A percentile compares a stretch with the other conserved stretches of the same genome.
phyloP scores from a whole-genome alignment of 2,329 filamentous ascomycete genomes.

The Acarospora socialis region DNA sequence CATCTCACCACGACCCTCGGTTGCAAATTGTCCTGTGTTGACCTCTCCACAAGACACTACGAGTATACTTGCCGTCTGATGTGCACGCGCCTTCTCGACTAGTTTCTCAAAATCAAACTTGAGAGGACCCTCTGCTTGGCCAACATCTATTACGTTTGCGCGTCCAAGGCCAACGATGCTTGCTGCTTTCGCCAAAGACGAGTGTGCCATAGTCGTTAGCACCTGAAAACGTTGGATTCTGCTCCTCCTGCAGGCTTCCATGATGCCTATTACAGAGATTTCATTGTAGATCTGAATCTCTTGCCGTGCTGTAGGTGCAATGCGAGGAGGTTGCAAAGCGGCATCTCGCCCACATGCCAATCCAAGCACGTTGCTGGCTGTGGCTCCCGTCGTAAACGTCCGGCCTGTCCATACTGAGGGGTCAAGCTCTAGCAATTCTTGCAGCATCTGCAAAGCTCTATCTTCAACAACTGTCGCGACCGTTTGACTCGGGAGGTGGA shows the following conservation, averaged over 20 bases:
- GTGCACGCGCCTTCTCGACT: slow-evolving; percentile 35
- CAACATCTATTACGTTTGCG: slow-evolving; percentile 37
- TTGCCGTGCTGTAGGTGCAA: slow-evolving; percentile 29
- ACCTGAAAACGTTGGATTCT: slow-evolving; percentile 58
- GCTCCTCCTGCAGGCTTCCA: slow-evolving; percentile 49
- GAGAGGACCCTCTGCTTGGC: slow-evolving; percentile 40
- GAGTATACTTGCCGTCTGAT: slow-evolving; percentile 53
- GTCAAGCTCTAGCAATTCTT: slow-evolving; percentile 50
- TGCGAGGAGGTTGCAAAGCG: no score
- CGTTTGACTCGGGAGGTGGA: slow-evolving; percentile 65
- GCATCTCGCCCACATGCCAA: slow-evolving; percentile 62
- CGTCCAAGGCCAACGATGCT: slow-evolving; percentile 68
- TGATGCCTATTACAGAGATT: no score
- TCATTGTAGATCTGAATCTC: no score
- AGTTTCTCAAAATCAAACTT: slow-evolving; percentile 53
- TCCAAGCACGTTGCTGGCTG: slow-evolving; percentile 50
- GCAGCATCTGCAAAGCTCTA: slow-evolving; percentile 53
- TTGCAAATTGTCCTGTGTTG: slow-evolving; percentile 74
- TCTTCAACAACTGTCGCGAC: slow-evolving; percentile 66
- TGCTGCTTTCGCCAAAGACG: slow-evolving; percentile 70
- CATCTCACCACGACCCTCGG: slow-evolving; percentile 42
- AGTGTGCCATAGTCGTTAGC: slow-evolving; percentile 70
- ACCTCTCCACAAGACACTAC: slow-evolving; percentile 77
- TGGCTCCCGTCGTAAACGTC: slow-evolving; percentile 66
- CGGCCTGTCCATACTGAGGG: slow-evolving; percentile 50